Conservation (phyloP, 495 filamentous ascomycete genomes). For the Cudoniella acicularis region DNA sequence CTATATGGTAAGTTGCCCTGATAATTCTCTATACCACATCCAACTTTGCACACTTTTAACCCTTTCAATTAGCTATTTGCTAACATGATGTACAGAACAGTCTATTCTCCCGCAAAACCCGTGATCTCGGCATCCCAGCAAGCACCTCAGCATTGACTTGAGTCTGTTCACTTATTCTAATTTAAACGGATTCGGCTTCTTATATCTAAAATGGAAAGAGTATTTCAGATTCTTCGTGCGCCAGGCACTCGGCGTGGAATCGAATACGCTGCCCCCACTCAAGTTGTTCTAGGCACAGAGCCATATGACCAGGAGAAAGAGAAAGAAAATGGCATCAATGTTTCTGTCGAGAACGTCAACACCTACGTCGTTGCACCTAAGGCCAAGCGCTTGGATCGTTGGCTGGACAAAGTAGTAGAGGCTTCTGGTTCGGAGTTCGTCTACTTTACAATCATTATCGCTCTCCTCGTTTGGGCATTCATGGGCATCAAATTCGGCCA, state of each 20-base stretch:
- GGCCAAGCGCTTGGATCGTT: constrained; percentile 28
- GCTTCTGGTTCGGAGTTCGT: constrained; percentile 28
- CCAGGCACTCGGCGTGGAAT: constrained; percentile 18
- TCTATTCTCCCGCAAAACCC: constrained; percentile 1
- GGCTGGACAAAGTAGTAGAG: constrained; percentile 30
- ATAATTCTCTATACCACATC: too few relatives aligned
- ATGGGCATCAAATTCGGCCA: constrained; percentile 31
- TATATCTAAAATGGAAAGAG: constrained; percentile 9
- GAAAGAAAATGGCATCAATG: constrained; percentile 1
- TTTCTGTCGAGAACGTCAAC: constrained; percentile 11
- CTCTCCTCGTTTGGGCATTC: constrained; percentile 27
- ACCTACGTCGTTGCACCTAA: constrained; percentile 24
- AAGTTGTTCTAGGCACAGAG: constrained; percentile 7
- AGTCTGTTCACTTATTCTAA: neutral
- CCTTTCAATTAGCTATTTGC: neutral
- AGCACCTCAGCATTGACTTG: constrained; percentile 1
- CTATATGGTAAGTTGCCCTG: too few relatives aligned
- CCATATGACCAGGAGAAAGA: constrained; percentile 6
- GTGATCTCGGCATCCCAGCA: constrained; percentile 5
- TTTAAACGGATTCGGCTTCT: neutral
- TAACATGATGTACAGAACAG: constrained; percentile 5
- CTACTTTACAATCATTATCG: constrained; percentile 28
- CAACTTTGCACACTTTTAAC: too few relatives aligned
- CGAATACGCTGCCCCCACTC: constrained; percentile 24
- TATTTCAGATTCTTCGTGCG: constrained; percentile 1